Conservation (phyloP, 176 grass and related monocot genomes). For the Zizania latifolia region DNA sequence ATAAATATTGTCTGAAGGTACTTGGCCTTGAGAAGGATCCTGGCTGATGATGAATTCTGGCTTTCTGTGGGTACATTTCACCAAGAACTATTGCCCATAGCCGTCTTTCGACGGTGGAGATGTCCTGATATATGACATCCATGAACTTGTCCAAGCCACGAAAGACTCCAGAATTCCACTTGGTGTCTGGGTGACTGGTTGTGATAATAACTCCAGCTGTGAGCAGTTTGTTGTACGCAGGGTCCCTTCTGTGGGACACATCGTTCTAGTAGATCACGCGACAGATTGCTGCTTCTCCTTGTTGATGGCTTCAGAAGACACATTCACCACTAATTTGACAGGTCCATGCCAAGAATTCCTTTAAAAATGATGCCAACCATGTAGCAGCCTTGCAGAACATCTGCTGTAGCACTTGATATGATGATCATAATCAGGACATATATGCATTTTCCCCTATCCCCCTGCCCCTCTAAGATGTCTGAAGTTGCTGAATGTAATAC, state of each 20-base stretch:
- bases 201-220: conserved; percentile 4
- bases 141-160: background rate
- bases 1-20: conserved; percentile 33
- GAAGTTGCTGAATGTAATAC: background rate
- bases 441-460: background rate
- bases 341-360: background rate
- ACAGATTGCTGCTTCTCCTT: background rate
- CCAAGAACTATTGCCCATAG: conserved; percentile 8
- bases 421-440: background rate
- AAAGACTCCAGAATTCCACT: background rate
- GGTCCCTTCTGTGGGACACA: background rate
- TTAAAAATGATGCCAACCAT: background rate
- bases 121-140: conserved; percentile 31
- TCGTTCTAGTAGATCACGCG: background rate
- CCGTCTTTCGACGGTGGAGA: conserved; percentile 1
- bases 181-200: conserved; percentile 7
- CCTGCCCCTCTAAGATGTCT: background rate
- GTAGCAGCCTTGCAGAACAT: background rate
- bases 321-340: conserved; percentile 7
- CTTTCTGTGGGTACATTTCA: conserved; percentile 37
- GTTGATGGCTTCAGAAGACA: background rate
- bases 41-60: conserved; percentile 16
- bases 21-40: conserved; percentile 31
- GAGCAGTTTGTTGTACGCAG: conserved; percentile 1
- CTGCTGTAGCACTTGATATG: background rate